Evolutionary conservation across 2,329 filamentous ascomycete species (phyloP).

Genomic region (Penicillium brasilianum): DNA sequence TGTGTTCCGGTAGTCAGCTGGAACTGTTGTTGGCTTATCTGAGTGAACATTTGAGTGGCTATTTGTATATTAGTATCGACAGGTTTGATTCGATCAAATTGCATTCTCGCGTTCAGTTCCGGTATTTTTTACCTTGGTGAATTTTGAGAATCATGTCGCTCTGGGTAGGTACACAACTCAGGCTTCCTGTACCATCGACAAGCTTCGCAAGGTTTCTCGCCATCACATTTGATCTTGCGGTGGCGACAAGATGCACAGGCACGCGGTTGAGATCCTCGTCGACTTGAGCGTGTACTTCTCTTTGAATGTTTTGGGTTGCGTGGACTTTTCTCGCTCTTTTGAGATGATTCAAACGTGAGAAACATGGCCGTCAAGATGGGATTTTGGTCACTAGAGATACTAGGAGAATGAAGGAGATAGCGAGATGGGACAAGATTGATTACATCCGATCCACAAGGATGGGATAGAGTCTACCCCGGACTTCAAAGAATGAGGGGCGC

Average conservation of each 20-base stretch:
- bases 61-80: conserved; percentile 7
- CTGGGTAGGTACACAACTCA: conserved; percentile 76
- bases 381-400: not conserved
- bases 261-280: conserved; percentile 20
- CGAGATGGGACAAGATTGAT: not conserved
- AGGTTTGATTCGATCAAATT: not conserved
- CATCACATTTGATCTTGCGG: conserved; percentile 80
- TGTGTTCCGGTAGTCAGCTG: conserved; percentile 61
- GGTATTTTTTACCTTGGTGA: conserved; percentile 45
- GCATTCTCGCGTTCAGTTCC: conserved; percentile 46
- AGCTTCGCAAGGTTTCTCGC: conserved; percentile 76
- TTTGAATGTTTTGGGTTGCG: conserved; percentile 20
- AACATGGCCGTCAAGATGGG: conserved; percentile 15
- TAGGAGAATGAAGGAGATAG: not conserved
- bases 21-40: conserved; percentile 9
- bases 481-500: conserved; percentile 4
- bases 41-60: conserved; percentile 18
- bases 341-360: conserved; percentile 19
- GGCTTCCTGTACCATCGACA: conserved; percentile 78
- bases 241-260: conserved; percentile 77
- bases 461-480: not conserved
- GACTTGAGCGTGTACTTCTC: conserved; percentile 4
- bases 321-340: conserved; percentile 11
- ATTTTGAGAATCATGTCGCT: conserved; percentile 78
- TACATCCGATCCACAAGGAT: not conserved